phyloP scores from a whole-genome alignment of 805 yeast species.

The Lachancea mirantina region DNA sequence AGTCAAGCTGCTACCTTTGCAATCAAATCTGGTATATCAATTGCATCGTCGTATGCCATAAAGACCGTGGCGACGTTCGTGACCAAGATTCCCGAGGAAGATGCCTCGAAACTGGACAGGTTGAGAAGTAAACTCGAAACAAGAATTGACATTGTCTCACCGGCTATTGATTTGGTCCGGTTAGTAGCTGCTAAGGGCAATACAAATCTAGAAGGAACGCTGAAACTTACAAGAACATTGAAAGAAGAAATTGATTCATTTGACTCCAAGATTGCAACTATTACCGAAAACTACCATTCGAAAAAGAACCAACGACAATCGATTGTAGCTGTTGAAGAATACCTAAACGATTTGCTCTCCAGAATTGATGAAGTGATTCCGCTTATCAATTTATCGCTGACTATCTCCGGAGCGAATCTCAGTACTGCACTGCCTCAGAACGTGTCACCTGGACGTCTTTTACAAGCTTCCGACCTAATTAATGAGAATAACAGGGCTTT shows the following conservation, averaged over 20 bases:
- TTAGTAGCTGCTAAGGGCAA: slow-evolving; percentile 57
- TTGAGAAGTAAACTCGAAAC: slow-evolving; percentile 43
- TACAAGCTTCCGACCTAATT: slow-evolving; percentile 53
- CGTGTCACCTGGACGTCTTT: slow-evolving; percentile 56
- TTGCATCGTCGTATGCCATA: slow-evolving; percentile 69
- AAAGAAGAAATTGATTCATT: slow-evolving; percentile 53
- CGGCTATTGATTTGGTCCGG: slow-evolving; percentile 61
- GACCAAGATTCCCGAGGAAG: slow-evolving; percentile 37
- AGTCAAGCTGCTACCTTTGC: slow-evolving; percentile 77
- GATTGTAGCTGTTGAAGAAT: slow-evolving; percentile 40
- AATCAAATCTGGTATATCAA: slow-evolving; percentile 63
- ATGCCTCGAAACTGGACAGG: slow-evolving; percentile 42
- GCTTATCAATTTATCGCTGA: slow-evolving; percentile 53
- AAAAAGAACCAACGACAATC: slow-evolving; percentile 29
- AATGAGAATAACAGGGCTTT: slow-evolving; percentile 16
- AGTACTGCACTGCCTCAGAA: slow-evolving; percentile 42
- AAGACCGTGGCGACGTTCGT: slow-evolving; percentile 53
- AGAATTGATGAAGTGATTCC: slow-evolving; percentile 67
- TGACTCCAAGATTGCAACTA: slow-evolving; percentile 39
- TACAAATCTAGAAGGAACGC: slow-evolving; percentile 47
- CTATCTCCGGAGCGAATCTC: slow-evolving; percentile 61
- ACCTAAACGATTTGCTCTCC: slow-evolving; percentile 40
- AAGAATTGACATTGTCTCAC: slow-evolving; percentile 53
- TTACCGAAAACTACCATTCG: slow-evolving; percentile 31
- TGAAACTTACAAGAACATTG: slow-evolving; percentile 47